Evolutionary conservation across 2,329 filamentous ascomycete species (phyloP), one percentile per base, ranked within the genome.

Genomic region (Colletotrichum sp.): DNA sequence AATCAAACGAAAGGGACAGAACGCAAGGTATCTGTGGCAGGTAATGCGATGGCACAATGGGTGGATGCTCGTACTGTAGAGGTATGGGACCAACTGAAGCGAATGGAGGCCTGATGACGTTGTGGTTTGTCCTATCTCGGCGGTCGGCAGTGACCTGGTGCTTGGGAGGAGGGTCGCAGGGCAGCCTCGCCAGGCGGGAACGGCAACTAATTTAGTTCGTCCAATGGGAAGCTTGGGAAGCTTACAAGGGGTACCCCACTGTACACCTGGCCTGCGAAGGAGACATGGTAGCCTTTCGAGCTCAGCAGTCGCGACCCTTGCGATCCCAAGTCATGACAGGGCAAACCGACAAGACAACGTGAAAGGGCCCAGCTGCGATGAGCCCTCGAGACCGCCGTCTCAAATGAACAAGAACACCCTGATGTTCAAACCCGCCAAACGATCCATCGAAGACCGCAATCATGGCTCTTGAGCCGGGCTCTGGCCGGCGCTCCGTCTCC

Each of bases 391-490:
- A 72, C 74, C 70, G 36, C 70, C 21, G 60, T 68, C 36, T 70
- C 76, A 30, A 21, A 18, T 34, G 18, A 28, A 71, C 69, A 78
- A 28, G 24, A 63, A 71, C 32, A 57, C 26, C 34, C 67, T 76
- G 66, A 76, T 75, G 74, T 75, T 61, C 57, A 60, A 60, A 36
- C 64, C 79, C 80, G n/a, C 64, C 34, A 5, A 30, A 55, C 52
- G 61, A 69, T 68, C 66, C 52, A 66, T 60, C 55, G 26, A 28
- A 64, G 43, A 77, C 79, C 78, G 79, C 79, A 81, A 86, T 78
- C 80, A 94, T 94, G 93, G 89, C 91, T 82, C 91, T 92, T 87
- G 93, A 94, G 84, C 88, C 89, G 74, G 88, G 86, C 79, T 85
- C 87, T 78, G 86, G 87, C 79, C 90, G 89, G 76, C 90, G 89